Conservation (phyloP, 2,329 filamentous ascomycete genomes). For the Ascochyta fabae region DNA sequence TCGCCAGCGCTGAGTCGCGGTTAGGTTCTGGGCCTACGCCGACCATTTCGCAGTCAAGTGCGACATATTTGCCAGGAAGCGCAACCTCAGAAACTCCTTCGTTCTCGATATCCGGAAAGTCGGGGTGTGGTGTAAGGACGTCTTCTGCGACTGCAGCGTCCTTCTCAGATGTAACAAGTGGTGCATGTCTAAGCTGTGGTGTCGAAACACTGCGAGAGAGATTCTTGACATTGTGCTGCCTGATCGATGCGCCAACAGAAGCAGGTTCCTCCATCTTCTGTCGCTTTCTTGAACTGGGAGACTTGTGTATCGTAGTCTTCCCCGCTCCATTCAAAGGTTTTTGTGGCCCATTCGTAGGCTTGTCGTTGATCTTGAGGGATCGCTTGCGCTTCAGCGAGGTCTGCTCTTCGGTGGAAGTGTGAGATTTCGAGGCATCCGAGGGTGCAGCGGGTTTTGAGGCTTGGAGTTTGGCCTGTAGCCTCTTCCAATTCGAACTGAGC, state of each 20-base stretch:
- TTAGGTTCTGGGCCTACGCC: conserved; percentile 72
- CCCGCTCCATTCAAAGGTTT: conserved; percentile 46
- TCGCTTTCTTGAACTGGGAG: conserved; percentile 37
- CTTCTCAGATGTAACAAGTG: conserved; percentile 59
- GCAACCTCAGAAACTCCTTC: conserved; percentile 58
- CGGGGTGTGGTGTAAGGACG: conserved; percentile 53
- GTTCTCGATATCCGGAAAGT: conserved; percentile 52
- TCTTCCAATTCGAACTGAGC: conserved; percentile 74
- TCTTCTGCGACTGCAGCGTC: conserved; percentile 63
- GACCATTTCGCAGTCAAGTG: conserved; percentile 98
- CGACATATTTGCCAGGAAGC: conserved; percentile 86
- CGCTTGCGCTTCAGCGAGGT: conserved; percentile 46
- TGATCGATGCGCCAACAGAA: conserved; percentile 42
- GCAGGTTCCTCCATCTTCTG: conserved; percentile 49
- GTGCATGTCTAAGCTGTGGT: conserved; percentile 48
- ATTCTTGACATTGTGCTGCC: conserved; percentile 53
- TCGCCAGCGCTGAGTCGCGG: conserved; percentile 77
- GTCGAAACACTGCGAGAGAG: conserved; percentile 44
- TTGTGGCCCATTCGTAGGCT: conserved; percentile 20
- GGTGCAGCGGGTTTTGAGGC: conserved; percentile 43
- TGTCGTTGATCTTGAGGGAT: conserved; percentile 28
- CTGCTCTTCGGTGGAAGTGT: conserved; percentile 30
- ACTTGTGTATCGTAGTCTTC: conserved; percentile 26
- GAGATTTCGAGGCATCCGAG: conserved; percentile 26
- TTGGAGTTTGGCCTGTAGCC: conserved; percentile 67